Evolutionary conservation across 2,329 filamentous ascomycete species (phyloP).

Genomic region (Colletotrichum sp.): DNA sequence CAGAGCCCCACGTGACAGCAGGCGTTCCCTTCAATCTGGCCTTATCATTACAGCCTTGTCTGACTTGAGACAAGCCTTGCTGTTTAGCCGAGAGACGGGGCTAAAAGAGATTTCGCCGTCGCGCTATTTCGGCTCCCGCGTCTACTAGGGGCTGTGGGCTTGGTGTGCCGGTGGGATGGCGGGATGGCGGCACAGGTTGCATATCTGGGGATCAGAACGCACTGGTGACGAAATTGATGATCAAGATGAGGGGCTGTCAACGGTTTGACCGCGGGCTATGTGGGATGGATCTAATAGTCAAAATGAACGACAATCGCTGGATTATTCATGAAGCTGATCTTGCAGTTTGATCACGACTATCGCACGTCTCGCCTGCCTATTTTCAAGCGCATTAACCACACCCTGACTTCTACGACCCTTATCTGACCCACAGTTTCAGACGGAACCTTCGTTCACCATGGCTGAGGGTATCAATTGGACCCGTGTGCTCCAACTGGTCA

Average conservation of each 20-base stretch:
- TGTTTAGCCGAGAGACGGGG: neutral
- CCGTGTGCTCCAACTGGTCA: neutral
- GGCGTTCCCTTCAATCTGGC: neutral
- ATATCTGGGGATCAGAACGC: neutral
- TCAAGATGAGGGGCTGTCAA: neutral
- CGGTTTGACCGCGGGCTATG: neutral
- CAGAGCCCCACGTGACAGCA: neutral
- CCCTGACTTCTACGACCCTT: neutral
- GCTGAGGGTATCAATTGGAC: neutral
- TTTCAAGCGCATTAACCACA: neutral
- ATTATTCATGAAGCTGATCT: neutral
- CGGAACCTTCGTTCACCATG: neutral
- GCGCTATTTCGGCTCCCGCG: neutral
- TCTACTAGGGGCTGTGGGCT: neutral
- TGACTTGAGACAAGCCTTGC: neutral
- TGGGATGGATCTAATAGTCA: neutral
- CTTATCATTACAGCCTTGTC: neutral
- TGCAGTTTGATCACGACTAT: neutral
- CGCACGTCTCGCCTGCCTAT: neutral
- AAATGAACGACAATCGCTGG: neutral
- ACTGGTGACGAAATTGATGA: neutral
- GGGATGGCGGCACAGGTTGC: neutral
- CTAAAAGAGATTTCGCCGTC: neutral
- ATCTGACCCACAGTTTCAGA: neutral
- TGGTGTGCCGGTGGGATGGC: slow-evolving; percentile 10